phyloP scores from a whole-genome alignment of 1,284 basidiomycete genomes.

The Ustilago loliicola region DNA sequence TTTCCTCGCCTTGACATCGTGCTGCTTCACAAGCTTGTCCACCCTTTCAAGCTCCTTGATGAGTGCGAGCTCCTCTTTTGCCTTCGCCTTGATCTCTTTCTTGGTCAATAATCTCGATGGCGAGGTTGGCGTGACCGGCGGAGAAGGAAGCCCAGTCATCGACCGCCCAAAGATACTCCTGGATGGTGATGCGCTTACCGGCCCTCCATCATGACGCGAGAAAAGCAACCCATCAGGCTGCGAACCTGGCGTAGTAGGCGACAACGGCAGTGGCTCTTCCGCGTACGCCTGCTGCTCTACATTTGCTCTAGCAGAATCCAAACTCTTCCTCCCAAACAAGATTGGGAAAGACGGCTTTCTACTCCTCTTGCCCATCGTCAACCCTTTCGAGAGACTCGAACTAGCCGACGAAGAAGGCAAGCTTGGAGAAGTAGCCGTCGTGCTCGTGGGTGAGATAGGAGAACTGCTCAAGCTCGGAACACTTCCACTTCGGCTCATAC shows the following conservation, averaged over 20 bases:
- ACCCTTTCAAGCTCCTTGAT: constrained; percentile 54
- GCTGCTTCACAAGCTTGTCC: constrained; percentile 54
- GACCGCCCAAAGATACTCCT: constrained; percentile 17
- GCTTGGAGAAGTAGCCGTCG: not conserved
- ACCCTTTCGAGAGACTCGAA: constrained; percentile 31
- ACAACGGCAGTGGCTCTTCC: constrained; percentile 9
- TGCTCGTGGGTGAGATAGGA: constrained; percentile 1
- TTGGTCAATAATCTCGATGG: constrained; percentile 17
- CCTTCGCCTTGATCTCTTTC: constrained; percentile 54
- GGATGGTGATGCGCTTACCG: not conserved
- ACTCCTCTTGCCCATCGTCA: constrained; percentile 10
- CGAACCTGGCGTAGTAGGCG: constrained; percentile 22
- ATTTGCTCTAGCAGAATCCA: constrained; percentile 10
- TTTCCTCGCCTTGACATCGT: constrained; percentile 52
- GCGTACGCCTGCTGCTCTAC: not conserved
- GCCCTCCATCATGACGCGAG: constrained; percentile 6
- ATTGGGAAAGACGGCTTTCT: constrained; percentile 43
- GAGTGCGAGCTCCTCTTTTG: constrained; percentile 55
- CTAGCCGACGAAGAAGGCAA: constrained; percentile 27
- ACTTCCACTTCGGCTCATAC: constrained; percentile 25
- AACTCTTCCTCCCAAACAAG: constrained; percentile 44
- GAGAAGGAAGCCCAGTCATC: constrained; percentile 16
- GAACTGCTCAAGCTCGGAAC: constrained; percentile 13
- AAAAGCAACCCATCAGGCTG: constrained; percentile 25
- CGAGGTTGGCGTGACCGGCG: constrained; percentile 27